These are phyloP conservation scores for Coccomyxa sp. DNA, from an alignment of 139 green algal species.

Conservation along the genomic window DNA sequence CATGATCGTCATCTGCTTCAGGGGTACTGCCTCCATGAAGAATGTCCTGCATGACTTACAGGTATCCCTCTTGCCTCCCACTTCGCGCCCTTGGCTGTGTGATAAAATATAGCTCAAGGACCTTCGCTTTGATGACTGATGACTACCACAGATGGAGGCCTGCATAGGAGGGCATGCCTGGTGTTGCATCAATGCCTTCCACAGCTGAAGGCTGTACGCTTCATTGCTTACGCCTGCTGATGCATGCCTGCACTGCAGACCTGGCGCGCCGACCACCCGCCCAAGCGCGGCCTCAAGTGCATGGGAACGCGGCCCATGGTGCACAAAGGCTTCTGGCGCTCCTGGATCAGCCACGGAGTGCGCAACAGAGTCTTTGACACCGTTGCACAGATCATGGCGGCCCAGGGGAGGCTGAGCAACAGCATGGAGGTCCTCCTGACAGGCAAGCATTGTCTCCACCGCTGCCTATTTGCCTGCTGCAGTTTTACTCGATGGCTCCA, in stretches of 20 bases:
- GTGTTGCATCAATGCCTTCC: too few relatives aligned
- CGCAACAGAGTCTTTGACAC: neutral
- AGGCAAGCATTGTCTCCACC: neutral
- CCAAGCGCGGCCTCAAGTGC: constrained; percentile 3
- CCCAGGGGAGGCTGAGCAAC: too few relatives aligned
- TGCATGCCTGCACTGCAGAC: too few relatives aligned
- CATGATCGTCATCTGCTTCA: constrained; percentile 25
- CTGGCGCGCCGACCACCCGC: constrained; percentile 2
- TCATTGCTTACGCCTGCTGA: too few relatives aligned
- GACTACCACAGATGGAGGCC: too few relatives aligned
- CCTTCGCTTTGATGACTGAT: too few relatives aligned
- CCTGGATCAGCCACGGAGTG: neutral
- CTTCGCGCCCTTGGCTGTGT: too few relatives aligned
- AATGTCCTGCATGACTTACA: constrained; percentile 26
- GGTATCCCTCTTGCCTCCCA: too few relatives aligned
- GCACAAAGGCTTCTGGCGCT: constrained; percentile 5
- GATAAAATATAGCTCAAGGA: too few relatives aligned
- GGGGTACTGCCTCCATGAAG: constrained; percentile 9
- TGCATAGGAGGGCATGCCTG: too few relatives aligned
- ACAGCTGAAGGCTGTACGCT: too few relatives aligned
- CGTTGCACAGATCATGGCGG: too few relatives aligned
- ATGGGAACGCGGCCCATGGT: constrained; percentile 16
- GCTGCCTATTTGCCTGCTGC: neutral
- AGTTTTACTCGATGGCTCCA: neutral
- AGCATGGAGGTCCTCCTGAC: constrained; percentile 5